phyloP scores from a whole-genome alignment of 768 basidiomycete genomes.

The Fibroporia radiculosa region DNA sequence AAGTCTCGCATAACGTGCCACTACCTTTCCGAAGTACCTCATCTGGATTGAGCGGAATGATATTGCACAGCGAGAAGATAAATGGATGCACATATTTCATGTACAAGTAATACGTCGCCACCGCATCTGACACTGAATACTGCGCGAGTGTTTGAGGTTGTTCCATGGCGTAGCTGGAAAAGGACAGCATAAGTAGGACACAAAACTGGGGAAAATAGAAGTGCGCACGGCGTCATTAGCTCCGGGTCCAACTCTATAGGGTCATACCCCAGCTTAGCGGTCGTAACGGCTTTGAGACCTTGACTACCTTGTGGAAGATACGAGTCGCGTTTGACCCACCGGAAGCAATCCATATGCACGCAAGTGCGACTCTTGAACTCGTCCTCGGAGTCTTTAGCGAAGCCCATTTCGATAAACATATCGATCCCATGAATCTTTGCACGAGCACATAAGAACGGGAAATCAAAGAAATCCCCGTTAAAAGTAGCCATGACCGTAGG shows the following conservation, averaged over 20 bases:
- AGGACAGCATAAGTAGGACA: conserved; percentile 6
- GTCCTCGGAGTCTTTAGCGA: conserved; percentile 83
- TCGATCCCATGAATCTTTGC: conserved; percentile 86
- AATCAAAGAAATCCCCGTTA: conserved; percentile 99
- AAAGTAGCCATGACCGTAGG: conserved; percentile 98
- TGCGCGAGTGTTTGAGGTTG: conserved; percentile 92
- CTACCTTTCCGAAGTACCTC: conserved; percentile 94
- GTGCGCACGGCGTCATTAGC: conserved; percentile 93
- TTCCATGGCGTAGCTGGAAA: conserved; percentile 82
- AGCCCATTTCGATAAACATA: conserved; percentile 94
- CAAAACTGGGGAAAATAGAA: background rate
- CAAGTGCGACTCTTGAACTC: conserved; percentile 92
- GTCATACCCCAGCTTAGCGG: conserved; percentile 90
- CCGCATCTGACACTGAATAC: conserved; percentile 99
- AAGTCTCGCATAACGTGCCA: conserved; percentile 94
- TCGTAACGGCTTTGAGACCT: conserved; percentile 96
- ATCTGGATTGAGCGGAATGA: conserved; percentile 94
- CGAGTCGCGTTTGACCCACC: conserved; percentile 99
- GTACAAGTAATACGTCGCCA: conserved; percentile 99
- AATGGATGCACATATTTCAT: conserved; percentile 99
- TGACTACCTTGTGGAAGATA: conserved; percentile 98
- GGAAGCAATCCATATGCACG: conserved; percentile 98
- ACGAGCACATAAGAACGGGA: conserved; percentile 88
- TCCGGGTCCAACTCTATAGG: conserved; percentile 98
- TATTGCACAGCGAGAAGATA: conserved; percentile 98